These are phyloP conservation scores for Salix koriyanagi DNA, from an alignment of 345 rosid genomes.

Conservation along the genomic window DNA sequence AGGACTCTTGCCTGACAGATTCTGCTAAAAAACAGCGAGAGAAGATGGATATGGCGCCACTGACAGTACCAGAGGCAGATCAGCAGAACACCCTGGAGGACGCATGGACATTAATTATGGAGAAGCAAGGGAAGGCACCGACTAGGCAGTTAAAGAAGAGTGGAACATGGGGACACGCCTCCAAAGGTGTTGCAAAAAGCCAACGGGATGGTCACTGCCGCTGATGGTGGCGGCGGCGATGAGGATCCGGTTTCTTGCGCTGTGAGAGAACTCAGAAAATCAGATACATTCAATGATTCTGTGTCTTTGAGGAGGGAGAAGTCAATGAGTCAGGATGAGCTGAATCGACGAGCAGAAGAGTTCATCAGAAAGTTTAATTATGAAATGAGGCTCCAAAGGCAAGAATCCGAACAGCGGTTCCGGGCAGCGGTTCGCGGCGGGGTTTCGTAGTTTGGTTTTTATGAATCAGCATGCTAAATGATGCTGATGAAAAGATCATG, in stretches of 20 bases:
- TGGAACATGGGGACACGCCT: constrained; percentile 40
- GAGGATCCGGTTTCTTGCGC: constrained; percentile 21
- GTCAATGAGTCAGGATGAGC: constrained; percentile 40
- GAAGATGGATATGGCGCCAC: background rate
- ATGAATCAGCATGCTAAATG: background rate
- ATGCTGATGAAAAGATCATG: background rate
- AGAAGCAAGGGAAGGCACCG: constrained; percentile 20
- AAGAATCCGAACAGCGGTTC: constrained; percentile 36
- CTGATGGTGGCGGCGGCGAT: background rate
- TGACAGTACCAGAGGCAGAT: background rate
- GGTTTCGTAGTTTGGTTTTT: background rate
- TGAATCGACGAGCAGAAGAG: constrained; percentile 41
- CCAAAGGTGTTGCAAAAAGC: constrained; percentile 7
- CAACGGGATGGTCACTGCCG: background rate
- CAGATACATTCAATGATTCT: constrained; percentile 37
- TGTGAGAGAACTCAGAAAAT: constrained; percentile 26
- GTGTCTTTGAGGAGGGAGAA: constrained; percentile 29
- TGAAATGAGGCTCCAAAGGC: constrained; percentile 43
- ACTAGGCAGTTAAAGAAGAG: constrained; percentile 31
- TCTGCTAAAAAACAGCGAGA: background rate
- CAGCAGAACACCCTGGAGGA: constrained; percentile 35
- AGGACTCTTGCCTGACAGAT: background rate
- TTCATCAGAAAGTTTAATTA: constrained; percentile 41
- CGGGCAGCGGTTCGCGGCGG: constrained; percentile 22
- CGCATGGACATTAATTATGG: constrained; percentile 46